phyloP scores from a whole-genome alignment of 2,329 filamentous ascomycete genomes.

The Colletotrichum cereale region DNA sequence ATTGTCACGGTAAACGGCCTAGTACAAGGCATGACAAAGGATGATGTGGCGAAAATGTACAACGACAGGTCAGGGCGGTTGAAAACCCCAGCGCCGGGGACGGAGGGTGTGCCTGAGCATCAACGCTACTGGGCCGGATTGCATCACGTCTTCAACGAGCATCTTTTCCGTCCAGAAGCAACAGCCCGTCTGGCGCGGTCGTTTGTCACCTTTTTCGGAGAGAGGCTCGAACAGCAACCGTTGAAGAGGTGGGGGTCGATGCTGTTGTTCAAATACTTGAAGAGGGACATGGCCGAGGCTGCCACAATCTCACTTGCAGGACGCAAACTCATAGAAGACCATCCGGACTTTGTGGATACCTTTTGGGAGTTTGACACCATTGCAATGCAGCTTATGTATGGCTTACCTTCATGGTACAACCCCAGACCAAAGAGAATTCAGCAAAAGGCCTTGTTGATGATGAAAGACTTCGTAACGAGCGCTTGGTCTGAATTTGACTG shows the following conservation, averaged over 20 bases:
- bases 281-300: slow-evolving; percentile 41
- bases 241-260: slow-evolving; percentile 40
- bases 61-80: slow-evolving; percentile 41
- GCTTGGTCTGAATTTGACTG: slow-evolving; percentile 41
- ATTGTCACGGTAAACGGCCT: slow-evolving; percentile 22
- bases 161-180: slow-evolving; percentile 8
- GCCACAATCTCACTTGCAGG: slow-evolving; percentile 44
- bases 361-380: slow-evolving; percentile 45
- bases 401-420: slow-evolving; percentile 43
- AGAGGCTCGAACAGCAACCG: slow-evolving; percentile 30
- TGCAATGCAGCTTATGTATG: slow-evolving; percentile 42
- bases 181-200: slow-evolving; percentile 19
- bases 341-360: slow-evolving; percentile 43
- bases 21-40: slow-evolving; percentile 18
- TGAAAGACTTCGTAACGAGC: slow-evolving; percentile 28
- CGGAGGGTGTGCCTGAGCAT: slow-evolving; percentile 30
- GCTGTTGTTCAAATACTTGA: slow-evolving; percentile 41
- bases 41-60: slow-evolving; percentile 35
- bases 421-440: slow-evolving; percentile 36
- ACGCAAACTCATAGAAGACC: slow-evolving; percentile 42
- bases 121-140: slow-evolving; percentile 44
- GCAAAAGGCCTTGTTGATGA: slow-evolving; percentile 29
- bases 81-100: slow-evolving; percentile 36
- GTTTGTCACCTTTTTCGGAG: slow-evolving; percentile 38
- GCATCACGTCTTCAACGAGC: slow-evolving; percentile 41